These are phyloP conservation scores for Cladorrhinum sp. DNA, from an alignment of 2,329 filamentous ascomycete species.

Conservation along the genomic window DNA sequence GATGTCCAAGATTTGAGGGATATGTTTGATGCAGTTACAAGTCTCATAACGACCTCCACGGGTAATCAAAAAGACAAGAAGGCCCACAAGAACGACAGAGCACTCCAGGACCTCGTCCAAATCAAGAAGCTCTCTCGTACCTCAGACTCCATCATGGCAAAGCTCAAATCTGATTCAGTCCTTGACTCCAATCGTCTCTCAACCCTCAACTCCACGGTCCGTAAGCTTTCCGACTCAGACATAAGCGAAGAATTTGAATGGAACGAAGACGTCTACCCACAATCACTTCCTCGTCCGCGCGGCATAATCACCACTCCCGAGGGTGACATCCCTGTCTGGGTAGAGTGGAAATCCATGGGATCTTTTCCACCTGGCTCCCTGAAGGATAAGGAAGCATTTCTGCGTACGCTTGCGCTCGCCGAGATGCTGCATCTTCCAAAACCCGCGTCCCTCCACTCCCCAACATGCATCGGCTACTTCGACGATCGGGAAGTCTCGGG, in stretches of 20 bases:
- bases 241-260: constrained; percentile 17
- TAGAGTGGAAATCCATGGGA: constrained; percentile 27
- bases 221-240: constrained; percentile 8
- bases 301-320: constrained; percentile 18
- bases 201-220: constrained; percentile 13
- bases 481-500: constrained; percentile 23
- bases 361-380: constrained; percentile 9
- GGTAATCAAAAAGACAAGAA: constrained; percentile 7
- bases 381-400: constrained; percentile 17
- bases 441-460: constrained; percentile 21
- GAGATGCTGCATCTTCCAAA: constrained; percentile 27
- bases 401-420: constrained; percentile 26
- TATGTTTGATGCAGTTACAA: constrained; percentile 24
- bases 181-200: constrained; percentile 2
- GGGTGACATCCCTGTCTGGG: constrained; percentile 23
- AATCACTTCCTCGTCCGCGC: constrained; percentile 16
- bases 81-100: constrained; percentile 19
- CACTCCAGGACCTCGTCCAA: constrained; percentile 22
- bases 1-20: constrained; percentile 24
- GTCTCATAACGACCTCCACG: constrained; percentile 20
- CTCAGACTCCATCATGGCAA: constrained; percentile 23
- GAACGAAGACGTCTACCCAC: constrained; percentile 19
- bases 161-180: constrained; percentile 9
- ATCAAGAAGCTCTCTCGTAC: constrained; percentile 25
- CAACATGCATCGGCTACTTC: constrained; percentile 27